These are phyloP conservation scores for Lophium mytilinum DNA, from an alignment of 495 filamentous ascomycete genomes.

Conservation along the genomic window DNA sequence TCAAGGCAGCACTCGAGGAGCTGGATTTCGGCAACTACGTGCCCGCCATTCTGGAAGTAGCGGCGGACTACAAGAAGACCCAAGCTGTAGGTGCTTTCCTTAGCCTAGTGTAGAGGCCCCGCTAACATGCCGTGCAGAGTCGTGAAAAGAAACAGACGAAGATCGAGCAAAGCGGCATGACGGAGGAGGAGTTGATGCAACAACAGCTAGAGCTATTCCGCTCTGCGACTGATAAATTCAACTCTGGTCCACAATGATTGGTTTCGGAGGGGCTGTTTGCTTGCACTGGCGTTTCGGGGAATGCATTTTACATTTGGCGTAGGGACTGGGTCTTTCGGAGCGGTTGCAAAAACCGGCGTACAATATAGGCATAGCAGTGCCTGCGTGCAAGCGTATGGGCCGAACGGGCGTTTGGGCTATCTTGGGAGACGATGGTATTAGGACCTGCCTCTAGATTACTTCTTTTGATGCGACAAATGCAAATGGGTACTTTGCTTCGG, in stretches of 20 bases:
- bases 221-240: conserved; percentile 69
- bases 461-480: no score
- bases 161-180: conserved; percentile 85
- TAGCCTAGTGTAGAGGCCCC: neutral
- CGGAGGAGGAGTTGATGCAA: conserved; percentile 76
- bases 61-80: conserved; percentile 83
- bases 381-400: no score
- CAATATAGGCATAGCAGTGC: no score
- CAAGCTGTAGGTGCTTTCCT: conserved; percentile 59
- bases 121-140: conserved; percentile 45
- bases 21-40: conserved; percentile 91
- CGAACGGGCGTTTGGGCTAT: neutral
- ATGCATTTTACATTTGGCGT: neutral
- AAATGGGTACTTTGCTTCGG: no score
- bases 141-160: conserved; percentile 96
- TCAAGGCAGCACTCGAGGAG: conserved; percentile 81
- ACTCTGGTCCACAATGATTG: conserved; percentile 25
- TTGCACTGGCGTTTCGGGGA: neutral
- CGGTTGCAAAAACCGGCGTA: neutral
- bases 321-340: neutral
- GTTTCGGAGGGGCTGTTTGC: neutral
- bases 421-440: no score
- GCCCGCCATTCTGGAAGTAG: conserved; percentile 73
- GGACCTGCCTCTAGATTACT: no score
- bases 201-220: conserved; percentile 89